Evolutionary conservation across 345 rosid genomes (phyloP).

Genomic region (Geranium brycei): DNA sequence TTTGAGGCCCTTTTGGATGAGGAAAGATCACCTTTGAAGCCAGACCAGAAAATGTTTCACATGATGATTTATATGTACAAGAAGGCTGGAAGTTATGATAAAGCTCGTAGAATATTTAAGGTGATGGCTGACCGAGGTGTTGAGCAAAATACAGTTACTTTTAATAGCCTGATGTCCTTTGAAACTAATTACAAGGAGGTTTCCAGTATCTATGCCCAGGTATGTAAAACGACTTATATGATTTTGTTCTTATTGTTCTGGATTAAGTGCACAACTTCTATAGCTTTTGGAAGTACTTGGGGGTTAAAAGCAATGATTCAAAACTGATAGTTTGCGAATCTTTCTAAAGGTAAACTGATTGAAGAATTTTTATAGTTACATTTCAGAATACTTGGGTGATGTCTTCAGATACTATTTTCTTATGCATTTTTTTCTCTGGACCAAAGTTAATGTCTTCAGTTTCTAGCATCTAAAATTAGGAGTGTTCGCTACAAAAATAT

Average conservation of each 20-base stretch:
- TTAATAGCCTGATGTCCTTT: conserved; percentile 87
- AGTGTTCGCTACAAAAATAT: too few relatives aligned
- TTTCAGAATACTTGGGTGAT: too few relatives aligned
- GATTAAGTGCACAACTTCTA: background rate
- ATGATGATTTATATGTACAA: conserved; percentile 89
- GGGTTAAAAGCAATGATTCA: too few relatives aligned
- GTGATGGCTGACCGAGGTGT: conserved; percentile 66
- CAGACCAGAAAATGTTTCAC: conserved; percentile 93
- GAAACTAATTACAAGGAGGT: conserved; percentile 89
- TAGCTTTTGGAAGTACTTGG: too few relatives aligned
- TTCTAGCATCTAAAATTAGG: too few relatives aligned
- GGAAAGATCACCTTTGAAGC: conserved; percentile 56
- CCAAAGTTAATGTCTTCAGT: too few relatives aligned
- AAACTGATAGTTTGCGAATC: too few relatives aligned
- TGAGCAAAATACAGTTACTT: conserved; percentile 63
- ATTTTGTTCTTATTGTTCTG: conserved; percentile 1
- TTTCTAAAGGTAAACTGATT: too few relatives aligned
- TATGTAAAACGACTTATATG: conserved; percentile 12
- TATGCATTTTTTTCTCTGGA: too few relatives aligned
- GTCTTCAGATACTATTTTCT: too few relatives aligned
- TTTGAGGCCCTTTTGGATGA: conserved; percentile 62
- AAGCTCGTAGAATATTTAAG: conserved; percentile 65
- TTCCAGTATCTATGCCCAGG: conserved; percentile 92
- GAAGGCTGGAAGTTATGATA: conserved; percentile 73
- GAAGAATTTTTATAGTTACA: too few relatives aligned